phyloP scores from a whole-genome alignment of 441 rosid genomes.

The Erodium trifolium region DNA sequence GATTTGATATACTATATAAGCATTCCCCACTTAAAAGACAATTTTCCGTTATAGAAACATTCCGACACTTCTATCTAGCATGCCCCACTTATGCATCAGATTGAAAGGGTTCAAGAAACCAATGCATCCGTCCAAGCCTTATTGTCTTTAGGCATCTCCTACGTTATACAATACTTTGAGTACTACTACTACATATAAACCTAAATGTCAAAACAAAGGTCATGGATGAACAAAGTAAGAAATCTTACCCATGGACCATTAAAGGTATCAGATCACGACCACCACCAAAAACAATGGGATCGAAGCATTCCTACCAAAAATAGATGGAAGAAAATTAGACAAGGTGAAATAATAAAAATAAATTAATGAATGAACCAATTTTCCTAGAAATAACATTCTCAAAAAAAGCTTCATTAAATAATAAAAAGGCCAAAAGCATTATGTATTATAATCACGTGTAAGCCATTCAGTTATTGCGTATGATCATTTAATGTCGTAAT shows the following conservation, averaged over 20 bases:
- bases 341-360: neutral
- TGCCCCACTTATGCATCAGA: too few species aligned
- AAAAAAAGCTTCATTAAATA: neutral
- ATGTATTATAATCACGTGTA: neutral
- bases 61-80: neutral
- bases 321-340: conserved; percentile 2
- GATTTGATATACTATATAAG: neutral
- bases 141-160: neutral
- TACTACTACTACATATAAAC: neutral
- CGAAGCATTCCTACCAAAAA: conserved; percentile 78
- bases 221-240: conserved; percentile 2
- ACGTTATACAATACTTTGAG: neutral
- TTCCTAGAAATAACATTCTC: neutral
- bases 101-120: neutral
- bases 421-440: neutral
- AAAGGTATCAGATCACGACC: conserved; percentile 88
- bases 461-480: too few species aligned
- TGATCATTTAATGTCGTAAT: neutral
- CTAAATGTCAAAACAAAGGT: neutral
- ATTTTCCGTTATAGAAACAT: neutral
- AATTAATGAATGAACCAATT: neutral
- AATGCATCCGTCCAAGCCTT: neutral
- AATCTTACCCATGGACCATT: conserved; percentile 87
- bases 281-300: conserved; percentile 68
- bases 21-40: neutral